phyloP scores from a whole-genome alignment of 805 yeast species.

The Yarrowia sp. region DNA sequence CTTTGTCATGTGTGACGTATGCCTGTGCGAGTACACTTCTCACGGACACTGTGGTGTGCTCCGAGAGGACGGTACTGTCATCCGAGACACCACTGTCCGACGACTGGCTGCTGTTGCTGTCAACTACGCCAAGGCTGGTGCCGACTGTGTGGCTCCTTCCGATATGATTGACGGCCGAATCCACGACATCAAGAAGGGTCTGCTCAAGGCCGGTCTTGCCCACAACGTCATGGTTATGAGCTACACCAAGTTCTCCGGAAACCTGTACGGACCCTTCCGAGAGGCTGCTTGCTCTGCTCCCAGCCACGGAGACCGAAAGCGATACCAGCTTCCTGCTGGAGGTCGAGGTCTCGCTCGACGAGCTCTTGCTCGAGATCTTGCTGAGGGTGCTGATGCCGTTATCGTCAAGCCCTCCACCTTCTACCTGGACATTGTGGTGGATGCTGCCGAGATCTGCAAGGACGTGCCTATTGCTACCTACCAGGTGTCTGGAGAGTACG shows the following conservation, averaged over 20 bases:
- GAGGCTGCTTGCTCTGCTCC: constrained; percentile 96
- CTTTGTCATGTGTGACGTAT: constrained; percentile 89
- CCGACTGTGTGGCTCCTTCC: constrained; percentile 92
- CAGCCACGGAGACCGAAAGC: constrained; percentile 82
- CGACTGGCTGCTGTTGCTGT: constrained; percentile 93
- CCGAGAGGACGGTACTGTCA: constrained; percentile 80
- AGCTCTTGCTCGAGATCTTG: constrained; percentile 79
- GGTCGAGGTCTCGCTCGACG: constrained; percentile 93
- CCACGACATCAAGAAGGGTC: constrained; percentile 78
- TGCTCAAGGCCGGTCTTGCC: constrained; percentile 76
- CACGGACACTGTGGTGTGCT: constrained; percentile 98
- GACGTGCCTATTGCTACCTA: constrained; percentile 92
- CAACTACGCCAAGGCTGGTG: constrained; percentile 94
- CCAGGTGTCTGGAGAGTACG: constrained; percentile 96
- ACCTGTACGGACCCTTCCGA: constrained; percentile 93
- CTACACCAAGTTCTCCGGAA: constrained; percentile 87
- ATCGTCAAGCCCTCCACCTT: constrained; percentile 96
- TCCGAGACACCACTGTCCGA: constrained; percentile 68
- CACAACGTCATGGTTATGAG: constrained; percentile 88
- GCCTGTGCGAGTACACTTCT: constrained; percentile 92
- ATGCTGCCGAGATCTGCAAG: constrained; percentile 75
- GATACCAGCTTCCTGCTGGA: constrained; percentile 90
- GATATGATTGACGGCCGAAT: constrained; percentile 98
- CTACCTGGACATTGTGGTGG: constrained; percentile 85
- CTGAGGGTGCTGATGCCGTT: constrained; percentile 93